Evolutionary conservation across 768 basidiomycete species (phyloP), one percentile per base, ranked within the genome.

Genomic region (Tricholoma saponaceum): DNA sequence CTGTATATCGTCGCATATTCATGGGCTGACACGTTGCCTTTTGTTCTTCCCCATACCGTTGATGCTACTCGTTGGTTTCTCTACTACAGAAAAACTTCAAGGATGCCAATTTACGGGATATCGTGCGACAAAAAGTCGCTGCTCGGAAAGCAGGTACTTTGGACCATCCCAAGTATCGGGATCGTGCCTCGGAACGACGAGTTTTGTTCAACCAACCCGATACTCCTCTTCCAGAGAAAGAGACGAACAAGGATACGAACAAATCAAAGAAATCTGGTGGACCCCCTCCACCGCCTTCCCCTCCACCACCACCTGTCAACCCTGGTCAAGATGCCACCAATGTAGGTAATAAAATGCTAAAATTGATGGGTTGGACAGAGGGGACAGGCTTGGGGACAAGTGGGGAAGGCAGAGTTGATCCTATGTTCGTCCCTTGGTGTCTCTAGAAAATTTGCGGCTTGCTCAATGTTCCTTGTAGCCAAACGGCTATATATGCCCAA

Each of bases 361-460:
- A 93, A 70, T 95, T 96, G 84, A 98, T 98, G 95, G 97, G 96
- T 0, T 98, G 95, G 95, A 90, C 81, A 60, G 89, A 90, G 65
- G 95, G 95, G 5, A 85, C 82, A 14, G 95, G 96, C 1, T 73
- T 98, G 39, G 96, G 96, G 0, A 80, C 84, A 6, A 80, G 80
- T 49, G 90, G 90, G 4, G 90, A 92, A 53, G 95, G 95, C 44
- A 74, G 94, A 56, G 86, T 92, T 10, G 92, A 95, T 56, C 95
- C 95, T 12, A 85, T 98, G 86, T 89, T 70, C 51, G 88, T 78
- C 1, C 50, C 37, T 25, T 44, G 59, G 44, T 37, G 14, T 51
- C 37, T 61, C 5, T 25, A 28, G 47, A 20, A 8, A 50, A 46
- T 28, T 39, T 47, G 25, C 16, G n/a, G 18, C 28, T 43, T 43